Percentiles rank a stretch among this genome's conserved stretches.
phyloP scores from a whole-genome alignment of 1,284 basidiomycete species.

The Leccinum subrobustum region DNA sequence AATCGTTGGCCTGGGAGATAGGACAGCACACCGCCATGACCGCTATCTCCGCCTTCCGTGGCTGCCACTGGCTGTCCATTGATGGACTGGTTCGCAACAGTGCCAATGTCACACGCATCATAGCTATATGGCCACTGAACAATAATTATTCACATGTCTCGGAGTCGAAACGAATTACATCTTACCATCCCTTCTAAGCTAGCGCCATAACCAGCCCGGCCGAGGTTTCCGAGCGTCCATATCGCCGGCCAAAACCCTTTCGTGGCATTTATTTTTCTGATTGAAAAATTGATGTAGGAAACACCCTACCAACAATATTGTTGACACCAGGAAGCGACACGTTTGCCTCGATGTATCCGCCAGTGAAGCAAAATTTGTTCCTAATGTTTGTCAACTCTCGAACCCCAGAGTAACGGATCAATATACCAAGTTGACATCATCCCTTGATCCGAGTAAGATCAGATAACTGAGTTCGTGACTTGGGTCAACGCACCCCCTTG shows the following conservation, averaged over 20 bases:
- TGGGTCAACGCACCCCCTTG: conserved; percentile 42
- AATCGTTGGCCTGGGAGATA: conserved; percentile 52
- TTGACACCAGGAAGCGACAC: conserved; percentile 68
- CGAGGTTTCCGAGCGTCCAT: conserved; percentile 70
- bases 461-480: neutral
- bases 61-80: conserved; percentile 41
- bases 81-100: conserved; percentile 50
- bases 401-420: neutral
- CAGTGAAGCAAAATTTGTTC: conserved; percentile 82
- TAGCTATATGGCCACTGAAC: conserved; percentile 48
- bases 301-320: conserved; percentile 46
- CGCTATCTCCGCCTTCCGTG: conserved; percentile 38
- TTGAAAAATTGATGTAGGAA: neutral
- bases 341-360: conserved; percentile 58
- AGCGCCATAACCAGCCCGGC: conserved; percentile 53
- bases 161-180: neutral
- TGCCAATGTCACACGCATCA: conserved; percentile 55
- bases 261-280: conserved; percentile 8
- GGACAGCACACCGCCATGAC: conserved; percentile 36
- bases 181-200: conserved; percentile 39
- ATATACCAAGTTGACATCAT: conserved; percentile 38
- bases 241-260: conserved; percentile 57
- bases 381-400: conserved; percentile 28
- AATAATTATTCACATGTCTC: conserved; percentile 7
- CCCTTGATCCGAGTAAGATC: conserved; percentile 22